Evolutionary conservation across 1,284 basidiomycete genomes (phyloP).

Genomic region (Hemileia vastatrix): DNA sequence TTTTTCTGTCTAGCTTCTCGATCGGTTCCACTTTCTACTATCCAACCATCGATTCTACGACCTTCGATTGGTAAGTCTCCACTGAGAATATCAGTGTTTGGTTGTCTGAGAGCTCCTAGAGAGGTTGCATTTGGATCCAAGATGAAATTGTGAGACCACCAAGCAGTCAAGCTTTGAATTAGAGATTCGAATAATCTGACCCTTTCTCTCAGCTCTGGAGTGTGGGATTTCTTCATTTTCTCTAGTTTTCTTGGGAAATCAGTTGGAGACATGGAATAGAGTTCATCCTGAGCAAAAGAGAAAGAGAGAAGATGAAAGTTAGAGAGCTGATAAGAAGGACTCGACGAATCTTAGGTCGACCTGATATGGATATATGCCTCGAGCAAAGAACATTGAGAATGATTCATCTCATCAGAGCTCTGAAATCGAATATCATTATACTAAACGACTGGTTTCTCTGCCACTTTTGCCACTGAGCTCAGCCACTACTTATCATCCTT

Average conservation of each 20-base stretch:
- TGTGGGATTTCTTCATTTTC: conserved; percentile 38
- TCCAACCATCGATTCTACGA: conserved; percentile 38
- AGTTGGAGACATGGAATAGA: too few relatives aligned
- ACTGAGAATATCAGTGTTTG: conserved; percentile 32
- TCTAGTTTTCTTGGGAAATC: too few relatives aligned
- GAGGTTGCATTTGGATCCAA: conserved; percentile 33
- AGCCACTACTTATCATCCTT: background rate
- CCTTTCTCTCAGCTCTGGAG: conserved; percentile 37
- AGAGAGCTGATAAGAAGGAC: too few relatives aligned
- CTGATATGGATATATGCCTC: too few relatives aligned
- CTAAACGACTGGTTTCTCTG: too few relatives aligned
- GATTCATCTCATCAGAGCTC: too few relatives aligned
- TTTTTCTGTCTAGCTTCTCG: conserved; percentile 33
- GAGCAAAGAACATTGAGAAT: too few relatives aligned
- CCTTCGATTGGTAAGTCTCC: conserved; percentile 30
- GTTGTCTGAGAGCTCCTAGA: conserved; percentile 37
- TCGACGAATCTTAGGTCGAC: too few relatives aligned
- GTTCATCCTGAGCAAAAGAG: too few relatives aligned
- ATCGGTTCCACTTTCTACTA: conserved; percentile 34
- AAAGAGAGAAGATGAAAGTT: too few relatives aligned
- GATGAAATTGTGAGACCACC: conserved; percentile 37
- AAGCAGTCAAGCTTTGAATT: conserved; percentile 35
- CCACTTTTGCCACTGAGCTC: too few relatives aligned
- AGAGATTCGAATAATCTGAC: conserved; percentile 42
- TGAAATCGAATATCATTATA: too few relatives aligned